phyloP scores from a whole-genome alignment of 129 eudicot species.

The Tagetes patula region DNA sequence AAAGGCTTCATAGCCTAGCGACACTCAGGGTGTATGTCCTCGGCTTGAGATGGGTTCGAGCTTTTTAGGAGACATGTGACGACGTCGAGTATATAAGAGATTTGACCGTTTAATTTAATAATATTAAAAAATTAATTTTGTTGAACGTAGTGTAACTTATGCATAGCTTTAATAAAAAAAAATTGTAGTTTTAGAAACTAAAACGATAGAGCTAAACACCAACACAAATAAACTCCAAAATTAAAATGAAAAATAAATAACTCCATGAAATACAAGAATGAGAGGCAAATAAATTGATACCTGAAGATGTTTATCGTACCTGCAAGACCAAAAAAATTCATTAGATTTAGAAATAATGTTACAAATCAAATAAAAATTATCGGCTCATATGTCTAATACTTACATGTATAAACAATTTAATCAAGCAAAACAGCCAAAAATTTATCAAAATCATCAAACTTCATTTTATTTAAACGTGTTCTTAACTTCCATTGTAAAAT shows the following conservation, averaged over 20 bases:
- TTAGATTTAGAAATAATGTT: not conserved
- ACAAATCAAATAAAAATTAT: not conserved
- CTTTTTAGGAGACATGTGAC: no score
- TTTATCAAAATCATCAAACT: not conserved
- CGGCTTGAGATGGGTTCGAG: no score
- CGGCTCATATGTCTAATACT: not conserved
- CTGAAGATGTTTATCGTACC: conserved; percentile 22
- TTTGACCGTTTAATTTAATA: no score
- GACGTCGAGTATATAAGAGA: no score
- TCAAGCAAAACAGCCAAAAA: not conserved
- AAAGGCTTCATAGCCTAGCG: no score
- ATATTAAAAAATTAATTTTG: no score
- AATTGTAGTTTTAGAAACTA: not conserved
- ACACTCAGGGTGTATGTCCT: no score
- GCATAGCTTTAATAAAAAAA: not conserved
- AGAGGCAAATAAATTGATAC: not conserved
- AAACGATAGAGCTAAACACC: no score
- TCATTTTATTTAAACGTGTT: not conserved
- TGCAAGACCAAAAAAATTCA: conserved; percentile 7
- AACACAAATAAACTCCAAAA: not conserved
- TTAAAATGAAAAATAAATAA: not conserved
- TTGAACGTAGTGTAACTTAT: no score
- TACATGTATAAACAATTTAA: not conserved
- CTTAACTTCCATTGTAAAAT: not conserved
- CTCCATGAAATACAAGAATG: not conserved